Evolutionary conservation across 768 basidiomycete species (phyloP), one percentile per base, ranked within the genome.

Genomic region (Polyporus arcularius): DNA sequence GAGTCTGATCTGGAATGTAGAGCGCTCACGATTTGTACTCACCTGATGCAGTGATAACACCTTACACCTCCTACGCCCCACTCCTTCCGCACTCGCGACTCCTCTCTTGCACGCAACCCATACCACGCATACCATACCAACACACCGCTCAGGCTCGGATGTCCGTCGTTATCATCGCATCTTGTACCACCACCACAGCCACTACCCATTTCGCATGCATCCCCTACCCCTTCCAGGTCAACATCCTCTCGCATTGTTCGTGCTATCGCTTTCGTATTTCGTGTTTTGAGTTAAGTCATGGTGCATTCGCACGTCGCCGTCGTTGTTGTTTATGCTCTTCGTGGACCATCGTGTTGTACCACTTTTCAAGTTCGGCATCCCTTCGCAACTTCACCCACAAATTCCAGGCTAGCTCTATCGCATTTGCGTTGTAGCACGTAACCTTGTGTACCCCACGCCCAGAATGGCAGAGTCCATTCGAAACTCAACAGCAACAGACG

Each of bases 141-240:
- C 28, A 50, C 60, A 40, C 48, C 55, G 60, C 60, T 61, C 54
- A 56, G 60, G 60, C 60, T 39, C 21, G 60, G 60, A 32, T 53
- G 59, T 53, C 49, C 11, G 42, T 50, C 32, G 21, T 5, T 18
- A 18, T 11, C 31, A 54, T 28, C 38, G 46, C 50, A 52, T 49
- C 59, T 30, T 48, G 46, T 48, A 48, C 46, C 46, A 48, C 46
- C 46, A 48, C 46, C 46, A 26, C 9, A 16, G n/a, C 48, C 45
- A 30, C 31, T 53, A 32, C 10, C 42, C 32, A 18, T n/a, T n/a
- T 32, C 48, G 57, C 50, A 59, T 16, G 35, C 30, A 28, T 51
- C 42, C 21, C 38, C 15, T 50, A 5, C 54, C 60, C 18, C 52
- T 46, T 43, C 45, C 51, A 31, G 50, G 21, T 53, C 55, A 48